phyloP scores from a whole-genome alignment of 2,329 filamentous ascomycete species.

The Phyllosticta ampelicida region DNA sequence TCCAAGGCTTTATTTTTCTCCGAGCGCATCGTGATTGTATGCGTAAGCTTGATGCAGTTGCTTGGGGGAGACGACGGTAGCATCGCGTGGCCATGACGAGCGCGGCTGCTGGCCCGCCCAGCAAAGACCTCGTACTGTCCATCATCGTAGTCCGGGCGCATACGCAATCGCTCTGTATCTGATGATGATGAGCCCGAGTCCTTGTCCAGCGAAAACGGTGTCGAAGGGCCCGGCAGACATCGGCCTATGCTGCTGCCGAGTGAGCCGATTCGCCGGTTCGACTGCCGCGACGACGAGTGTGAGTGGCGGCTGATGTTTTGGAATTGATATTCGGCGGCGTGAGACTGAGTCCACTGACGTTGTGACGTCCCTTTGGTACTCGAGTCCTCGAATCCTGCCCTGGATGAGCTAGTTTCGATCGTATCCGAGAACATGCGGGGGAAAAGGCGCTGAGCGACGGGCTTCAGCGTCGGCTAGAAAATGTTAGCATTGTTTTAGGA shows the following conservation, averaged over 20 bases:
- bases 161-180: background rate
- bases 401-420: background rate
- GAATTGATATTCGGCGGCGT: background rate
- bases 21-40: background rate
- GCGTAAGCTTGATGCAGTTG: background rate
- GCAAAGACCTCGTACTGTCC: background rate
- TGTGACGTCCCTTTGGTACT: background rate
- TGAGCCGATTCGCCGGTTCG: background rate
- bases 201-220: background rate
- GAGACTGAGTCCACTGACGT: background rate
- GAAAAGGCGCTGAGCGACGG: constrained; percentile 19
- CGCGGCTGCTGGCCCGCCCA: background rate
- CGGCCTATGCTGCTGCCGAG: background rate
- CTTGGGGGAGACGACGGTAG: background rate
- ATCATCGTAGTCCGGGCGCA: background rate
- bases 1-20: background rate
- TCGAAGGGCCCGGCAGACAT: background rate
- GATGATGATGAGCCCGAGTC: background rate
- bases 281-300: background rate
- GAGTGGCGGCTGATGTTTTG: constrained; percentile 1
- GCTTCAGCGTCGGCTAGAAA: constrained; percentile 20
- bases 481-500: too few relatives aligned
- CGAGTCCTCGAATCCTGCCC: background rate
- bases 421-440: constrained; percentile 18
- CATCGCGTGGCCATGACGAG: background rate